phyloP scores from a whole-genome alignment of 257 asterid genomes.

The Nyctanthes arbortristis region DNA sequence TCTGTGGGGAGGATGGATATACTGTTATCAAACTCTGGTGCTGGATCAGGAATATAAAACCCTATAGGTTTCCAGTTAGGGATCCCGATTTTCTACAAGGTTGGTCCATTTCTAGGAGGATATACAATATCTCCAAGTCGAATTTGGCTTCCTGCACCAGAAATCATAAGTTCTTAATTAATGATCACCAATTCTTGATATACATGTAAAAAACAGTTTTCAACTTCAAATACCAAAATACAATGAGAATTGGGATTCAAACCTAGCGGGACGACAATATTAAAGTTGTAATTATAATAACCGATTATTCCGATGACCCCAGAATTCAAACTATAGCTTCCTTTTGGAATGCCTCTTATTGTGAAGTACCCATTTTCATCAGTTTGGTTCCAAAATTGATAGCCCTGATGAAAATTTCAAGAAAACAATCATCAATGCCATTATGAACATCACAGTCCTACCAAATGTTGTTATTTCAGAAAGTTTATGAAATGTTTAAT shows the following conservation, averaged over 20 bases:
- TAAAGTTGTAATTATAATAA: constrained; percentile 39
- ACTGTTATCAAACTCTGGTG: constrained; percentile 34
- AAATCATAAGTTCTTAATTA: neutral
- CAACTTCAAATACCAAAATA: neutral
- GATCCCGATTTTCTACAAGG: constrained; percentile 66
- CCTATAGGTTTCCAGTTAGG: constrained; percentile 66
- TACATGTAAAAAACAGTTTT: neutral
- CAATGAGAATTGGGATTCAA: neutral
- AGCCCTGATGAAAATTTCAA: constrained; percentile 39
- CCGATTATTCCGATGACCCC: constrained; percentile 74
- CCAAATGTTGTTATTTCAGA: neutral
- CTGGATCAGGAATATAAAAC: constrained; percentile 54
- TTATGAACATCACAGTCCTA: neutral
- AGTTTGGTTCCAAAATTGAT: constrained; percentile 71
- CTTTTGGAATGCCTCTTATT: constrained; percentile 38
- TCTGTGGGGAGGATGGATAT: constrained; percentile 36
- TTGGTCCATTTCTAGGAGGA: constrained; percentile 63
- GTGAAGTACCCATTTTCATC: constrained; percentile 48
- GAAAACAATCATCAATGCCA: neutral
- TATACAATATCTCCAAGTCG: constrained; percentile 33
- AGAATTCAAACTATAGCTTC: constrained; percentile 51
- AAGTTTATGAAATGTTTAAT: neutral
- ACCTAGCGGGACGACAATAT: constrained; percentile 45
- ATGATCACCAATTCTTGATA: neutral
- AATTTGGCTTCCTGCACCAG: constrained; percentile 26